phyloP scores from a whole-genome alignment of 2,329 filamentous ascomycete genomes.

The Trichoderma endophyticum region DNA sequence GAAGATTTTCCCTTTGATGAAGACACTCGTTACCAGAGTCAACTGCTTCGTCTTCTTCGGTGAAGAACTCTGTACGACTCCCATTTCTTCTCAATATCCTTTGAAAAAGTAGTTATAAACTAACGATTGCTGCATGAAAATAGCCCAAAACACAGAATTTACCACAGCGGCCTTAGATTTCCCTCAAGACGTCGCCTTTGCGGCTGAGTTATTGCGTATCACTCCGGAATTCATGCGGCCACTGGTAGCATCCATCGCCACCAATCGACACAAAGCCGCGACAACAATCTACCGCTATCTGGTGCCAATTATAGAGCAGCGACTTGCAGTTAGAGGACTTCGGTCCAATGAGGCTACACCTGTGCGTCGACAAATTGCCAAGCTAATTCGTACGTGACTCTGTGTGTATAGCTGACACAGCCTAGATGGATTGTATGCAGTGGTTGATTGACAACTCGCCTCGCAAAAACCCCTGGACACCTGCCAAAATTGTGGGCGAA shows the following conservation, averaged over 20 bases:
- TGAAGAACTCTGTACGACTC: not conserved
- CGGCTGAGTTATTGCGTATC: not conserved
- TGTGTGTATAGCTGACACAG: not conserved
- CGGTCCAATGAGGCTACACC: not conserved
- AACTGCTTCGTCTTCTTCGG: not conserved
- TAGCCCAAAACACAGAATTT: not conserved
- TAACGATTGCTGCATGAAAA: not conserved
- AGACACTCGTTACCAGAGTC: not conserved
- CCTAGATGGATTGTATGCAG: not conserved
- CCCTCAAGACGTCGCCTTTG: not conserved
- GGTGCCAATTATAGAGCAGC: not conserved
- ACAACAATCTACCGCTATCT: not conserved
- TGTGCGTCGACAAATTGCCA: not conserved
- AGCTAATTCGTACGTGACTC: not conserved
- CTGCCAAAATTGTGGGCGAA: constrained; percentile 12
- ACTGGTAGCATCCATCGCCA: not conserved
- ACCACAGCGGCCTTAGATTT: not conserved
- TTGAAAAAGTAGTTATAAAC: no score
- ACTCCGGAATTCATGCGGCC: not conserved
- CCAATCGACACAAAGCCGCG: not conserved
- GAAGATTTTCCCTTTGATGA: not conserved
- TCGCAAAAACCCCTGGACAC: constrained; percentile 11
- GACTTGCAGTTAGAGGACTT: not conserved
- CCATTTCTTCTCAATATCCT: not conserved
- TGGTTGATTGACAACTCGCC: not conserved